Percentiles rank a stretch among this genome's conserved stretches.
Conservation (phyloP, 2,329 filamentous ascomycete genomes). For the Periconia macrospinosa region DNA sequence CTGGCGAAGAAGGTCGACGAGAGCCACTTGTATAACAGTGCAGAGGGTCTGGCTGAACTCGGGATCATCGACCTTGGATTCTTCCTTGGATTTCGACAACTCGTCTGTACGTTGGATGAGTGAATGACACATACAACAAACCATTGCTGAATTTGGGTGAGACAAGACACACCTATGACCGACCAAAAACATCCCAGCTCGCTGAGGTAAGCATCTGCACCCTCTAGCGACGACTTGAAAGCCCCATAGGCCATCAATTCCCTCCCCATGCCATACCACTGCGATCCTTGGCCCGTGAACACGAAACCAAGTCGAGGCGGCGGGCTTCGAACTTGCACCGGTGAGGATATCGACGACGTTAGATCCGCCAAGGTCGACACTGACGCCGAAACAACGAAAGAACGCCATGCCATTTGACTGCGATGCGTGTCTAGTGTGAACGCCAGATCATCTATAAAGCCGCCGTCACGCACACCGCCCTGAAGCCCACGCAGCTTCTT, state of each 20-base stretch:
- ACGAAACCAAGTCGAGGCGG: constrained; percentile 6
- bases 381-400: neutral
- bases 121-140: too few relatives aligned
- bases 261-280: constrained; percentile 26
- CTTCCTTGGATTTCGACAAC: neutral
- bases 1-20: constrained; percentile 18
- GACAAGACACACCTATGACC: too few relatives aligned
- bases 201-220: neutral
- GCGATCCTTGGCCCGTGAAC: constrained; percentile 37
- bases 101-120: neutral
- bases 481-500: too few relatives aligned
- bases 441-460: too few relatives aligned
- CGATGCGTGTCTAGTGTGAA: too few relatives aligned
- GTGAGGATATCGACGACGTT: neutral
- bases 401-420: neutral
- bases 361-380: too few relatives aligned
- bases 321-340: too few relatives aligned
- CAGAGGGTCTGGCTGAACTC: neutral
- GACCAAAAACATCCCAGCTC: neutral
- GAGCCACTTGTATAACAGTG: constrained; percentile 19
- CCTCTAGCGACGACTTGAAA: neutral
- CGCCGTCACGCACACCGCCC: too few relatives aligned
- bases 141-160: too few relatives aligned
- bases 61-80: neutral
- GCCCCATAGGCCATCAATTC: neutral